A percentile compares a stretch with the other conserved stretches of the same genome.
phyloP scores from a whole-genome alignment of 2,329 filamentous ascomycete genomes.

The Talaromyces sp. region DNA sequence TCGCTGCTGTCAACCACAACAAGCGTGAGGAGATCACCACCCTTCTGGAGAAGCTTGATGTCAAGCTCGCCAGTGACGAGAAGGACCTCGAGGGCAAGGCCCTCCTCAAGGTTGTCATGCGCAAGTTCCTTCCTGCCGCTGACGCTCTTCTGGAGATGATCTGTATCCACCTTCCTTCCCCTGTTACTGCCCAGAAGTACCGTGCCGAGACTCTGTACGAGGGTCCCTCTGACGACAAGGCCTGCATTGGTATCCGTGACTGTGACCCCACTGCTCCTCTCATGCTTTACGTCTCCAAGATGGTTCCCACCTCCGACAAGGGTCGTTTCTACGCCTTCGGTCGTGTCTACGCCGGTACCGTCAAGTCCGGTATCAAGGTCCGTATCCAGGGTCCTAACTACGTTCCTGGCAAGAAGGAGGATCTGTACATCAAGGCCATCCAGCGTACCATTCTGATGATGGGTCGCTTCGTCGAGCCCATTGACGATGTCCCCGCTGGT shows the following conservation, averaged over 20 bases:
- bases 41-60: constrained; percentile 88
- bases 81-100: constrained; percentile 94
- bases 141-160: constrained; percentile 99
- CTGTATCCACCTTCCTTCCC: constrained; percentile 98
- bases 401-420: constrained; percentile 95
- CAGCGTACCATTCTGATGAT: constrained; percentile 99
- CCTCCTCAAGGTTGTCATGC: constrained; percentile 97
- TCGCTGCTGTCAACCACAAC: constrained; percentile 95
- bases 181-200: constrained; percentile 94
- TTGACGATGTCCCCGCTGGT: constrained; percentile 97
- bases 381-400: constrained; percentile 99
- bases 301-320: constrained; percentile 99
- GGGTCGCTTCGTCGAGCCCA: constrained; percentile 98
- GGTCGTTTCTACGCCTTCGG: constrained; percentile 99
- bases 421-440: constrained; percentile 98
- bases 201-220: constrained; percentile 98
- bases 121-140: constrained; percentile 96
- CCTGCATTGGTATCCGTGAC: constrained; percentile 95
- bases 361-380: constrained; percentile 97
- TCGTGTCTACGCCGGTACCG: constrained; percentile 99
- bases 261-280: constrained; percentile 97
- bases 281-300: constrained; percentile 99
- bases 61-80: constrained; percentile 87
- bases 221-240: constrained; percentile 90
- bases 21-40: constrained; percentile 87